Percentiles rank a stretch among this genome's conserved stretches.
Evolutionary conservation across 345 rosid species (phyloP).

Genomic region (Citrus sp.): DNA sequence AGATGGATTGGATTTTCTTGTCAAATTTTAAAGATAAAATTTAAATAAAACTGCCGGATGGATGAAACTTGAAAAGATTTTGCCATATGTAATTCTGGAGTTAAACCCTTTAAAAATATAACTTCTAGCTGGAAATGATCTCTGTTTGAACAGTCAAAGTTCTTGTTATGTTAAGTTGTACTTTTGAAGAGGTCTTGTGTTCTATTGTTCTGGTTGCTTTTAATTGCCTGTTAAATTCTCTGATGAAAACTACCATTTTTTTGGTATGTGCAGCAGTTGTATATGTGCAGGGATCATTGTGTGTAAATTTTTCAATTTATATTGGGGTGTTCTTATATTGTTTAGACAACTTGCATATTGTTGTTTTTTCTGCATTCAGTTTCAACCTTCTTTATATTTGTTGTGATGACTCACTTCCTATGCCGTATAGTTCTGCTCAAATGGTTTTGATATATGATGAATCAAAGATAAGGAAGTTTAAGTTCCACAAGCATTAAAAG

Average conservation of each 20-base stretch:
- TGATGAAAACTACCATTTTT: background rate
- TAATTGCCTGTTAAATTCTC: background rate
- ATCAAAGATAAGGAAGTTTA: background rate
- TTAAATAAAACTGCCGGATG: background rate
- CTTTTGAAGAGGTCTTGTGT: background rate
- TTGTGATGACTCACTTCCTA: background rate
- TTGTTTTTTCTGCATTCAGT: background rate
- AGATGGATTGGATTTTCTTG: background rate
- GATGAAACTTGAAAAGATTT: background rate
- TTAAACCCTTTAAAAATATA: background rate
- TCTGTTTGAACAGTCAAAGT: background rate
- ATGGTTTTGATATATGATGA: background rate
- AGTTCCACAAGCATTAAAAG: background rate
- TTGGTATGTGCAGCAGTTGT: background rate
- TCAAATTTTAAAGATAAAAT: background rate
- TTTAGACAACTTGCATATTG: background rate
- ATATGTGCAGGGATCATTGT: background rate
- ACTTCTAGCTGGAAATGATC: background rate
- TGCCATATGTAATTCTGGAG: background rate
- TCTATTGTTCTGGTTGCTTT: background rate
- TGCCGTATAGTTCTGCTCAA: background rate
- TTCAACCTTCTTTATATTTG: background rate
- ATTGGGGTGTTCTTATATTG: background rate
- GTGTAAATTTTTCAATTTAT: background rate
- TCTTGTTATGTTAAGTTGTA: background rate